These are phyloP conservation scores for Pythium grandisporangium DNA, from an alignment of 352 stramenopile species.

Conservation along the genomic window DNA sequence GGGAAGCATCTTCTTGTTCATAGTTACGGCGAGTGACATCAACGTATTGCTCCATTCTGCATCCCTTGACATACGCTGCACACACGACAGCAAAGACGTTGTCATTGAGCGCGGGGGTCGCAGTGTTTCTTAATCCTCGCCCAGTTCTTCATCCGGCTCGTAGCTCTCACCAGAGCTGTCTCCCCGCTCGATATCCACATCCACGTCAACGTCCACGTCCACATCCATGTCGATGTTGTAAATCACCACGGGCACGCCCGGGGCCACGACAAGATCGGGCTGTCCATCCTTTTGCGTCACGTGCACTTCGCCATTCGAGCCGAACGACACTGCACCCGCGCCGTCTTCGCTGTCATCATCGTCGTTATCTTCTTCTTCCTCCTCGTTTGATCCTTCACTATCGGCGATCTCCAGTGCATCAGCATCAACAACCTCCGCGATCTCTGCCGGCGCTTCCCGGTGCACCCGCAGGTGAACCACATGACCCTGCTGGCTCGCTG, in stretches of 20 bases:
- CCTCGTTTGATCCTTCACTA: background rate
- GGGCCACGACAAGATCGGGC: background rate
- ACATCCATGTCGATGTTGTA: conserved; percentile 4
- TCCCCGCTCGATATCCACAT: conserved; percentile 1
- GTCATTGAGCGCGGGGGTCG: too few species aligned
- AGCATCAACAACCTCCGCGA: background rate
- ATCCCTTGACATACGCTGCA: too few species aligned
- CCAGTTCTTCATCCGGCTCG: background rate
- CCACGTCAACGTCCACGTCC: conserved; percentile 2
- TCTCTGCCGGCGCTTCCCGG: background rate
- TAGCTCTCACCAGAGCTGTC: background rate
- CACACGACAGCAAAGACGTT: too few species aligned
- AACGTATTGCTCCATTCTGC: too few species aligned
- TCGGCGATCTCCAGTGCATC: background rate
- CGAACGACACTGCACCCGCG: background rate
- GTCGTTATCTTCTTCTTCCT: background rate
- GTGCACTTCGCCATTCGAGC: background rate
- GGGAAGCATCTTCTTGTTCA: too few species aligned
- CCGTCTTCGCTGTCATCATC: background rate
- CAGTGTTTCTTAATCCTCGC: conserved; percentile 1
- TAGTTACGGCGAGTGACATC: too few species aligned
- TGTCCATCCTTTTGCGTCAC: background rate
- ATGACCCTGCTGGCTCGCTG: background rate
- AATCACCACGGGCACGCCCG: background rate
- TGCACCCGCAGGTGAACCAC: background rate